Evolutionary conservation across 257 asterid species (phyloP).

Genomic region (Pogostemon cablin): DNA sequence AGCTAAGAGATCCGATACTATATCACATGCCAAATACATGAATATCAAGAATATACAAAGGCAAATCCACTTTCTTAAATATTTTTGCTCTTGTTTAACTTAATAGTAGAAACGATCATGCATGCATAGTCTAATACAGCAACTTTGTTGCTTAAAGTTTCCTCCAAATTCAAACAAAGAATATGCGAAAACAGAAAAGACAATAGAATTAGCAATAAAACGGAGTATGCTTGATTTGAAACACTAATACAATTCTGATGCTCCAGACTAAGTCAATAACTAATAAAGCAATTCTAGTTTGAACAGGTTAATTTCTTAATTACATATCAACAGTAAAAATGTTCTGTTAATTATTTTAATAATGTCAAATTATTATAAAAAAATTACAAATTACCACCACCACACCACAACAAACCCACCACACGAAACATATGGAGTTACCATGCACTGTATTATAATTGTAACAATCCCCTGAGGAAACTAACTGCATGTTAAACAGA

Average conservation of each 20-base stretch:
- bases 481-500: slow-evolving; percentile 6
- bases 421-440: background rate
- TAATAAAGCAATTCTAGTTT: background rate
- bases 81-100: background rate
- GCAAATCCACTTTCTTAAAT: background rate
- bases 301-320: background rate
- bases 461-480: background rate
- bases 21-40: background rate
- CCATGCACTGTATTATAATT: background rate
- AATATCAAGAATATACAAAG: background rate
- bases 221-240: slow-evolving; percentile 14
- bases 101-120: background rate
- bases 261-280: background rate
- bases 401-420: too few relatives aligned
- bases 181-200: slow-evolving; percentile 3
- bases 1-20: background rate
- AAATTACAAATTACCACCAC: background rate
- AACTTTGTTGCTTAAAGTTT: background rate
- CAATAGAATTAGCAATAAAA: background rate
- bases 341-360: background rate
- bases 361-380: background rate
- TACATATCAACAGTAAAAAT: background rate
- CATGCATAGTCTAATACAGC: background rate
- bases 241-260: background rate
- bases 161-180: slow-evolving; percentile 1